Evolutionary conservation across 2,329 filamentous ascomycete genomes (phyloP), one percentile per base, ranked within the genome.

Genomic region (Aspergillus niger): DNA sequence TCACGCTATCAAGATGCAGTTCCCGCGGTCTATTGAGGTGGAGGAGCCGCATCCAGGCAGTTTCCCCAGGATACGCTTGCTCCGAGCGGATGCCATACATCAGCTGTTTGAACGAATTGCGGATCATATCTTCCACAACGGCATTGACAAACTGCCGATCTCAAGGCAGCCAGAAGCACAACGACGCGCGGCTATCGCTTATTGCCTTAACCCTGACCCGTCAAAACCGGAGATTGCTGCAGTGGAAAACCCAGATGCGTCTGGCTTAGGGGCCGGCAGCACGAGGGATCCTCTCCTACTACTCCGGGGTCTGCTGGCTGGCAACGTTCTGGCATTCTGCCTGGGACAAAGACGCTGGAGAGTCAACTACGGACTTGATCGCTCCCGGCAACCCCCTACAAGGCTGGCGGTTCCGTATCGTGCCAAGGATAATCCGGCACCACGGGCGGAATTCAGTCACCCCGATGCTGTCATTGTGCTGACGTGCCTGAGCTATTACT

Each of bases 321-420:
- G 78, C 0, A 82, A 85, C 0, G 75, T 90, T 0, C 66, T 91
- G 0, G 65, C 66, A 0, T 88, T 87, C 59, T 77, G 76, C 0
- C 73, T 90, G 0, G 71, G 74, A 0, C 72, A 82, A 13, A 90
- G 90, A 65, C 76, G 87, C 1, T 91, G 85, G 85, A 74, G 83
- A 3, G 87, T 91, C 0, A 82, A 89, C 57, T 91, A 87, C 60
- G 88, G 89, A 0, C 75, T 84, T 0, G 81, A 86, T 65, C 61
- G 66, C 0, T 67, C 62, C 0, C 71, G 85, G 2, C 63, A 65
- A 0, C 81, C 80, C 0, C 88, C 86, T 80, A 78, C 83, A 0
- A 76, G 70, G 53, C 77, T 89, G 0, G 83, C 83, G 0, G 84
- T 90, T 0, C 87, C 86, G 0, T 90, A 82, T 63, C 77, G 78